Percentiles rank a stretch among this genome's conserved stretches.
Conservation (phyloP, 345 rosid genomes). For the Linum usitatissimum region DNA sequence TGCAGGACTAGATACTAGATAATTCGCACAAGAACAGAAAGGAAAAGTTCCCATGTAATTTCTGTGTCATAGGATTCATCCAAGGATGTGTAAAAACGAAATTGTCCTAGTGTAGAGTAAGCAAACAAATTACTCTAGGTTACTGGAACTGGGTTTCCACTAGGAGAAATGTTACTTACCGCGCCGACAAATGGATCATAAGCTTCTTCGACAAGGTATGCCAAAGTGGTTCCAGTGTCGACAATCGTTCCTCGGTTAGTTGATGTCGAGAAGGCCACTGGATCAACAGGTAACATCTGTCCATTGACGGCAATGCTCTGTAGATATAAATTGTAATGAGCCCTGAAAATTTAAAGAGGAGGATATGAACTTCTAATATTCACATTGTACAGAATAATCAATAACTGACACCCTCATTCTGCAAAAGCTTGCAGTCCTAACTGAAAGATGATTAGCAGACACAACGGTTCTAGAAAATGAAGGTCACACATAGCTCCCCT, state of each 20-base stretch:
- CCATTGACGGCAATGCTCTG: conserved; percentile 10
- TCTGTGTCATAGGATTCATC: too few relatives aligned
- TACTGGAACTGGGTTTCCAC: background rate
- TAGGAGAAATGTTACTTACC: background rate
- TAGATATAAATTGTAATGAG: conserved; percentile 2
- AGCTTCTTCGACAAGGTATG: conserved; percentile 9
- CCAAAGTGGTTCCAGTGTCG: conserved; percentile 6
- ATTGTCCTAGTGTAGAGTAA: too few relatives aligned
- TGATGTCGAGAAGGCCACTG: conserved; percentile 3
- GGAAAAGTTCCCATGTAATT: too few relatives aligned
- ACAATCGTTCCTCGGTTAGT: conserved; percentile 5
- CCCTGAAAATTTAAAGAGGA: conserved; percentile 10
- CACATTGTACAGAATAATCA: too few relatives aligned
- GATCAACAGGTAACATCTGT: conserved; percentile 1
- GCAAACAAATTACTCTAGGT: background rate
- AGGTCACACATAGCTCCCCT: too few relatives aligned
- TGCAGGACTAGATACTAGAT: too few relatives aligned
- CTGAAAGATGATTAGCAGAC: background rate
- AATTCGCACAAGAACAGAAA: too few relatives aligned
- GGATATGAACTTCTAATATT: background rate
- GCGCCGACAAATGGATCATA: conserved; percentile 5
- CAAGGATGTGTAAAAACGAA: too few relatives aligned
- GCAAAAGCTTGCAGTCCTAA: background rate
- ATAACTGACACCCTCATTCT: background rate
- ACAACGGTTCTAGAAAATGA: too few relatives aligned